Conservation (phyloP, 75 land plant genomes). For the Isoetes taiwanensis region DNA sequence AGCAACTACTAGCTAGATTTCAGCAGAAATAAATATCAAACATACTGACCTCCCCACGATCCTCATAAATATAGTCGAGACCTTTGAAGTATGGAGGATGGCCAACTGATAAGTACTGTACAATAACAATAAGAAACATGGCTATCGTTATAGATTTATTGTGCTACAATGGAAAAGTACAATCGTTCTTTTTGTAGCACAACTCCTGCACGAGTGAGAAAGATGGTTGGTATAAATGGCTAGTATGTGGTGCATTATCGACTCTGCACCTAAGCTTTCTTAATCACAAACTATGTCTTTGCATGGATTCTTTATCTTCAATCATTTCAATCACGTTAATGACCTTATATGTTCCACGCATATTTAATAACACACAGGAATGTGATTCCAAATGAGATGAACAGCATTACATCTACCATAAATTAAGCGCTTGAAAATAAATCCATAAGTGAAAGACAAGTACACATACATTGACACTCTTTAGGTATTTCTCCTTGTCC, state of each 20-base stretch:
- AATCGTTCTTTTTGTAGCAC: too few relatives aligned
- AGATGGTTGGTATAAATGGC: too few relatives aligned
- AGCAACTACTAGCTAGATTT: background rate
- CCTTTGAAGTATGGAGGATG: constrained; percentile 85
- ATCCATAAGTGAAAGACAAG: background rate
- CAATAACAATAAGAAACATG: too few relatives aligned
- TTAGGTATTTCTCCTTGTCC: constrained; percentile 83
- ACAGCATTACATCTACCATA: background rate
- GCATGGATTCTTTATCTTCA: too few relatives aligned
- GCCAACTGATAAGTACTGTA: constrained; percentile 75
- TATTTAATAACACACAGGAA: constrained; percentile 1
- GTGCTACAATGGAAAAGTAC: too few relatives aligned
- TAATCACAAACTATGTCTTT: too few relatives aligned
- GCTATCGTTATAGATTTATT: too few relatives aligned
- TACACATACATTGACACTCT: constrained; percentile 55
- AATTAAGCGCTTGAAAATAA: background rate
- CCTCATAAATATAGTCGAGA: constrained; percentile 90
- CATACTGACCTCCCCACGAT: constrained; percentile 72
- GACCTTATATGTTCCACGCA: too few relatives aligned
- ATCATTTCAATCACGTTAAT: too few relatives aligned
- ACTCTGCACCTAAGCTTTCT: too few relatives aligned
- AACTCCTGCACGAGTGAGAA: too few relatives aligned
- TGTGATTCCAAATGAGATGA: background rate
- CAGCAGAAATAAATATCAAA: background rate
- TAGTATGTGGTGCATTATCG: too few relatives aligned